Percentiles rank a stretch among this genome's conserved stretches.
Evolutionary conservation across 441 rosid genomes (phyloP).

Genomic region (Geranium incanum): DNA sequence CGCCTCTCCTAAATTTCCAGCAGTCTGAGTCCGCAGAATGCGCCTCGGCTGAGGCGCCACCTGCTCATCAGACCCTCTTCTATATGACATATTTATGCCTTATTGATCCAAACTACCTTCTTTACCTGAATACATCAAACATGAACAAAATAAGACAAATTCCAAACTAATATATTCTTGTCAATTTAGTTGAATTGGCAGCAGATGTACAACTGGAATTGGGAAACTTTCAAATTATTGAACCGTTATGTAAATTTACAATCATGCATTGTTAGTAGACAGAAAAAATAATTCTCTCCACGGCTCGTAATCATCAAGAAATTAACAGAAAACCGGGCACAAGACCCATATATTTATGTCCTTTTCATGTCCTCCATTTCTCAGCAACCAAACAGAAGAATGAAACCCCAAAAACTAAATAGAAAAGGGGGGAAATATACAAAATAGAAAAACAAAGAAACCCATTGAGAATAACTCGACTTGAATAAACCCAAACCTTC

Average conservation of each 20-base stretch:
- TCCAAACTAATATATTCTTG: no score
- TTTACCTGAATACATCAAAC: background rate
- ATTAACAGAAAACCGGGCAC: background rate
- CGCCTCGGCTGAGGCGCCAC: constrained; percentile 40
- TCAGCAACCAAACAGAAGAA: constrained; percentile 1
- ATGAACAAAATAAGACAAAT: background rate
- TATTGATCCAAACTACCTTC: background rate
- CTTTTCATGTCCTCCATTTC: background rate
- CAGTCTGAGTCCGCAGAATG: constrained; percentile 77
- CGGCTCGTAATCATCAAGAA: background rate
- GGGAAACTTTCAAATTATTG: background rate
- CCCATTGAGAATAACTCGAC: background rate
- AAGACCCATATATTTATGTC: background rate
- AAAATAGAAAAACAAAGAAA: background rate
- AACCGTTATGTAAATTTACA: background rate
- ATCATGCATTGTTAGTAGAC: no score
- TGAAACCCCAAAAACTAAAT: background rate
- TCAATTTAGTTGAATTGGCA: background rate
- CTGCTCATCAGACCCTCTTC: constrained; percentile 17
- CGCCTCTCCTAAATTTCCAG: constrained; percentile 79
- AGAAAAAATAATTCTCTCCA: no score
- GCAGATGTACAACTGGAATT: background rate
- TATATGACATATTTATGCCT: background rate
- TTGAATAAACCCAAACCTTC: background rate
- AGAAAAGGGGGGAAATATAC: background rate